These are phyloP conservation scores for Solanum chiquidenum DNA, from an alignment of 257 asterid genomes.

Conservation along the genomic window DNA sequence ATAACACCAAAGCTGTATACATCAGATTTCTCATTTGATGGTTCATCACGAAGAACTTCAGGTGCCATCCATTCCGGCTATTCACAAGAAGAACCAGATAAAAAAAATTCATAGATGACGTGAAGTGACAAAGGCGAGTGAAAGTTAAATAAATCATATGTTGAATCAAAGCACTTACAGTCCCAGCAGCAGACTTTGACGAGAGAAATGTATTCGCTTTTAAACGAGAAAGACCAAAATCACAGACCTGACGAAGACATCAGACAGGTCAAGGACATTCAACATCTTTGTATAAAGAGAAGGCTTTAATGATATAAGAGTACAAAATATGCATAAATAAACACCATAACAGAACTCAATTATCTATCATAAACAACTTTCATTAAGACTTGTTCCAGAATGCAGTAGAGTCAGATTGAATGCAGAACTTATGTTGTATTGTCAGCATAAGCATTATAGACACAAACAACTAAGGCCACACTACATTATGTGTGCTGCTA, in stretches of 20 bases:
- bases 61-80: conserved; percentile 99
- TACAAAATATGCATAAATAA: neutral
- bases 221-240: conserved; percentile 93
- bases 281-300: neutral
- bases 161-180: conserved; percentile 42
- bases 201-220: conserved; percentile 93
- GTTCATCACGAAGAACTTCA: conserved; percentile 96
- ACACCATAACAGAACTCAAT: neutral
- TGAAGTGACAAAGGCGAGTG: conserved; percentile 6
- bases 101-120: neutral
- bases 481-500: neutral
- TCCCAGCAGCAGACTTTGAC: conserved; percentile 97
- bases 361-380: neutral
- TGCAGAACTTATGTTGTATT: neutral
- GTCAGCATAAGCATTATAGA: neutral
- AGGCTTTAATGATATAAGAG: neutral
- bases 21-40: conserved; percentile 92
- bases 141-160: neutral
- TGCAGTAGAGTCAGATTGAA: neutral
- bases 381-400: neutral
- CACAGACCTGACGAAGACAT: conserved; percentile 66
- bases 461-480: neutral
- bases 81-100: conserved; percentile 3
- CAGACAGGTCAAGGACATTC: neutral
- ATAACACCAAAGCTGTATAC: conserved; percentile 93